These are phyloP conservation scores for Candida germanica DNA, from an alignment of 805 yeast species.

Conservation along the genomic window DNA sequence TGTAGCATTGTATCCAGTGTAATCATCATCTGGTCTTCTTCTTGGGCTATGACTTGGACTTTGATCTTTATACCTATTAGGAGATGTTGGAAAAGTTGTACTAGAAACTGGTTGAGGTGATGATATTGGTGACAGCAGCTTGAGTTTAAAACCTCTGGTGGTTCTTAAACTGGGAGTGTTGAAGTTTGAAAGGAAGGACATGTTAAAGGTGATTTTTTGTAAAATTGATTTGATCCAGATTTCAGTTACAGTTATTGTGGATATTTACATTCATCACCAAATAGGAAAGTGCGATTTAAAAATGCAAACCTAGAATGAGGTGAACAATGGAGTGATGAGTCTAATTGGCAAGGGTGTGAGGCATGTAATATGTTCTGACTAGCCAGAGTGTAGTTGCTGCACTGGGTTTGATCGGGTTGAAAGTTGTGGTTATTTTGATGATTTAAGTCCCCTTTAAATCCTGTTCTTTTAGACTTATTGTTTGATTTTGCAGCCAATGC, in stretches of 20 bases:
- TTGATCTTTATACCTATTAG: conserved; percentile 7
- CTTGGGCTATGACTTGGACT: conserved; percentile 7
- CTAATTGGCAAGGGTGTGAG: no score
- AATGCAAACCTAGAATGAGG: background rate
- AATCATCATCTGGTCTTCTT: background rate
- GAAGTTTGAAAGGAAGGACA: conserved; percentile 41
- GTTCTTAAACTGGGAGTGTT: conserved; percentile 41
- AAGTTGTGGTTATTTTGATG: no score
- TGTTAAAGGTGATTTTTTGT: conserved; percentile 1
- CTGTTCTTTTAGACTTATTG: no score
- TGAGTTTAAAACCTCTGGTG: conserved; percentile 43
- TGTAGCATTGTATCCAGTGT: background rate
- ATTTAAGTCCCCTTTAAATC: no score
- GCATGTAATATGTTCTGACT: no score
- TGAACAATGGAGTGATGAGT: background rate
- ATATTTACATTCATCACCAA: conserved; percentile 12
- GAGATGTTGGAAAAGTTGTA: conserved; percentile 29
- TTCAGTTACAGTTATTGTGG: conserved; percentile 1
- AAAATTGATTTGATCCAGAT: background rate
- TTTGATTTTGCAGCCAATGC: no score
- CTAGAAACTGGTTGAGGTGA: conserved; percentile 37
- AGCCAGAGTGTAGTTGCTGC: no score
- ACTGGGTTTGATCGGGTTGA: no score
- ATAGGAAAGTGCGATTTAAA: conserved; percentile 9
- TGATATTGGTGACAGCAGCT: conserved; percentile 37